Percentiles rank a stretch among this genome's conserved stretches.
Conservation (phyloP, 2,329 filamentous ascomycete species). For the Fusarium aywerte region DNA sequence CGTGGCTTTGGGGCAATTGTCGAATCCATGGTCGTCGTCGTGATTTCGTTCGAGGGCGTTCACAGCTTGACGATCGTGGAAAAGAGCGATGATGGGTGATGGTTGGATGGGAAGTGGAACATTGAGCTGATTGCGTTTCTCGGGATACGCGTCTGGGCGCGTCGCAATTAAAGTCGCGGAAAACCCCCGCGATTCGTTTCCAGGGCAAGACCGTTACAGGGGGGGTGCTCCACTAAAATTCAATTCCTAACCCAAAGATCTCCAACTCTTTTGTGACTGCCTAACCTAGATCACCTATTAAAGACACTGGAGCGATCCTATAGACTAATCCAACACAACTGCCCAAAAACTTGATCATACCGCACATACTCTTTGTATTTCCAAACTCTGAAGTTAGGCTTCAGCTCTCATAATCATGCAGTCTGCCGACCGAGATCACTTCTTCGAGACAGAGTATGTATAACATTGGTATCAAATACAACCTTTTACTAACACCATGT, state of each 20-base stretch:
- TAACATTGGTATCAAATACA: not conserved
- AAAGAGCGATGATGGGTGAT: slow-evolving; percentile 17
- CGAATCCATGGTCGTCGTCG: slow-evolving; percentile 47
- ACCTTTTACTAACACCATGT: not conserved
- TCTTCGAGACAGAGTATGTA: slow-evolving; percentile 90
- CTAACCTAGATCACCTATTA: slow-evolving; percentile 26
- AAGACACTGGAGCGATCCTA: not conserved
- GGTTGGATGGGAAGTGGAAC: slow-evolving; percentile 19
- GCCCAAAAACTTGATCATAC: not conserved
- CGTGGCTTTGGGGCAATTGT: slow-evolving; percentile 60
- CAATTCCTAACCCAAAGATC: slow-evolving; percentile 17
- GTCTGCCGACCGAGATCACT: slow-evolving; percentile 79
- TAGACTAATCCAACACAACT: no score
- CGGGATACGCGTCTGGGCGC: slow-evolving; percentile 55
- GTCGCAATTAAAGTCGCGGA: slow-evolving; percentile 53
- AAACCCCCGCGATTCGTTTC: slow-evolving; percentile 46
- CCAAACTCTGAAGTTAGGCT: no score
- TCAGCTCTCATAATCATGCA: slow-evolving; percentile 61
- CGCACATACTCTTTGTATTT: not conserved
- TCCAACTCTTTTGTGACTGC: slow-evolving; percentile 25
- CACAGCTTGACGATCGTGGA: slow-evolving; percentile 17
- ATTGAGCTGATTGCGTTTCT: slow-evolving; percentile 19
- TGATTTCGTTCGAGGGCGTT: not conserved
- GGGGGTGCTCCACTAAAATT: slow-evolving; percentile 32
- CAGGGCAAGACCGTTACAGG: slow-evolving; percentile 19